Base-by-base conservation (phyloP, 2,329 filamentous ascomycete species). In the Aspergillus awamori region DNA sequence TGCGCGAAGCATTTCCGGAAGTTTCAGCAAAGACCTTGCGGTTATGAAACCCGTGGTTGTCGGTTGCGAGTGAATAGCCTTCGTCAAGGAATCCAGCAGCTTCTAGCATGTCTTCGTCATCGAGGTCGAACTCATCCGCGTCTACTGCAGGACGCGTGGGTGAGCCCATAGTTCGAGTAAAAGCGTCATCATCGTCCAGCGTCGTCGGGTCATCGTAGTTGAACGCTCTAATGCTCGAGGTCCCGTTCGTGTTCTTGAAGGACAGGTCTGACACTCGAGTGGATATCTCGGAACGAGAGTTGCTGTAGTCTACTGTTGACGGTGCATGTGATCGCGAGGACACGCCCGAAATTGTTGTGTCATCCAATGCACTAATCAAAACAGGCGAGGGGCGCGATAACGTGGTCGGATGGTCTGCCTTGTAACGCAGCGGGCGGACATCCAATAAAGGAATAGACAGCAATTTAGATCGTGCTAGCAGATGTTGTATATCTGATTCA, bases 21-120 rank as follows among this genome's bases (percentile, higher is more conserved):
- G 76, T 79, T 67, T 81, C 79, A 33, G 72, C 75, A 62, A 80
- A 78, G 1, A 76, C 72, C 55, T 70, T 68, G 36, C 79, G 77
- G 30, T 63, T 62, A 52, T 70, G 64, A 8, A 59, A 58, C 20
- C 57, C 53, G 55, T 59, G 51, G 28, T 65, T 61, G 8, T 61
- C 57, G 15, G 53, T 53, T 20, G 69, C 30, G 17, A 57, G 53
- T 60, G 64, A 41, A 8, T 69, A 59, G 45, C 67, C 65, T 53
- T 74, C 69, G 22, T 79, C 73, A 33, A 79, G 69, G 60, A 72
- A 67, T 45, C 77, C 74, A n/a, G 74, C 75, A 39, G 67, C 76
- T 59, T 81, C 76, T n/a, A 81, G 69, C 69, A 82, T 77, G 30
- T 81, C 79, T 55, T 79, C 76, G 61, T 81, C 79, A 53, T 77